Conservation (phyloP, 2,329 filamentous ascomycete species). For the Pseudogymnoascus sp. region DNA sequence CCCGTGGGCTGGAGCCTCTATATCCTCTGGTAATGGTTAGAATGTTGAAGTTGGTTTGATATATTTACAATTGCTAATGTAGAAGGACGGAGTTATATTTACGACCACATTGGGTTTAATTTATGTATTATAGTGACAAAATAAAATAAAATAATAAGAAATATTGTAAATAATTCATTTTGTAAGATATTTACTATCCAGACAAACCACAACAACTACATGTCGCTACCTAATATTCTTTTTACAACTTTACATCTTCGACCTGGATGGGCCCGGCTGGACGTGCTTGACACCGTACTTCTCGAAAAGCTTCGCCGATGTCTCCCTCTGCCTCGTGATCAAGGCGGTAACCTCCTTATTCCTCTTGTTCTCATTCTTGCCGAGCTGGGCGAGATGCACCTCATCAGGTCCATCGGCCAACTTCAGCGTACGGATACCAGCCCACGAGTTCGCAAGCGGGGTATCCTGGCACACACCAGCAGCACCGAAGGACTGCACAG, state of each 20-base stretch:
- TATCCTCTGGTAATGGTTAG: too few relatives aligned
- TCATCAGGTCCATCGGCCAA: slow-evolving; percentile 94
- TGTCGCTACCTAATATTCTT: neutral
- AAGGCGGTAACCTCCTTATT: slow-evolving; percentile 52
- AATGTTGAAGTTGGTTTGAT: too few relatives aligned
- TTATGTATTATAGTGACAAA: too few relatives aligned
- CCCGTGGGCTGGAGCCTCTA: too few relatives aligned
- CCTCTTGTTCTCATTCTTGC: slow-evolving; percentile 69
- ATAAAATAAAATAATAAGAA: too few relatives aligned
- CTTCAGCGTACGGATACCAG: slow-evolving; percentile 69
- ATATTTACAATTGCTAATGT: too few relatives aligned
- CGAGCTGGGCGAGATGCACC: slow-evolving; percentile 80
- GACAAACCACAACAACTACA: slow-evolving; percentile 7
- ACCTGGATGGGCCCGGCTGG: slow-evolving; percentile 21
- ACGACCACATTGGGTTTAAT: too few relatives aligned
- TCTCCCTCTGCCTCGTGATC: slow-evolving; percentile 57
- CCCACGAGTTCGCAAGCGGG: slow-evolving; percentile 78
- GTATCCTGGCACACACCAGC: slow-evolving; percentile 93
- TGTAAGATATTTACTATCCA: neutral
- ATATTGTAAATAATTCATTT: neutral
- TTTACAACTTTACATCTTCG: slow-evolving; percentile 10
- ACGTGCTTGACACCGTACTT: slow-evolving; percentile 42
- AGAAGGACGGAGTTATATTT: too few relatives aligned
- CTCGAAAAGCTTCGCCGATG: slow-evolving; percentile 57
- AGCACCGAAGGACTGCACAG: slow-evolving; percentile 85